These are phyloP conservation scores for Fusarium multiceps DNA, from an alignment of 2,329 filamentous ascomycete species.

Conservation along the genomic window DNA sequence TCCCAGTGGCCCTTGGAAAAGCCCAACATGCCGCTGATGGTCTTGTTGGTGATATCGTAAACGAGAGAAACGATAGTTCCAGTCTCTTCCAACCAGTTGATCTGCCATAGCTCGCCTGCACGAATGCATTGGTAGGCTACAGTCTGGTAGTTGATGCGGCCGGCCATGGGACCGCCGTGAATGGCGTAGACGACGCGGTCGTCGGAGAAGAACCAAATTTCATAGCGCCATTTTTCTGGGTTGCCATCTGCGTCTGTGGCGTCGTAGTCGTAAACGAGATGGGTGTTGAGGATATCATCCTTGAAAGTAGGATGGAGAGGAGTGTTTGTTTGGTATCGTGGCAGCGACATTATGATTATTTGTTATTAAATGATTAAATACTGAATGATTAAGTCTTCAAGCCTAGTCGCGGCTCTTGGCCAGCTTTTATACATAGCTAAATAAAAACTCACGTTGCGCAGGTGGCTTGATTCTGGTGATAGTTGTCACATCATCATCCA, in stretches of 20 bases:
- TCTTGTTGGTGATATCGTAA: constrained; percentile 63
- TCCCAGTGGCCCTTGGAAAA: constrained; percentile 70
- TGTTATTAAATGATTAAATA: not conserved
- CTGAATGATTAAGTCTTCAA: fast-evolving
- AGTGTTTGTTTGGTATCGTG: constrained; percentile 43
- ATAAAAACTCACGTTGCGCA: not conserved
- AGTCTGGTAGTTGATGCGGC: constrained; percentile 64
- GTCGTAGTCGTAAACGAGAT: constrained; percentile 68
- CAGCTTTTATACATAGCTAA: not conserved
- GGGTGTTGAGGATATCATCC: constrained; percentile 63
- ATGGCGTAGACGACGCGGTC: constrained; percentile 67
- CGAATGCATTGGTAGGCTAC: constrained; percentile 68
- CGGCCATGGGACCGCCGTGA: constrained; percentile 69
- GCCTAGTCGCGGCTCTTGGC: fast-evolving
- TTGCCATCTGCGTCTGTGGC: constrained; percentile 60
- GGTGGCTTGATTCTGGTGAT: constrained; percentile 1
- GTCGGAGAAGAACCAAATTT: constrained; percentile 70
- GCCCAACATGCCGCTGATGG: constrained; percentile 63
- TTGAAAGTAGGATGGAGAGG: constrained; percentile 50
- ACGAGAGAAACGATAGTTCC: constrained; percentile 67
- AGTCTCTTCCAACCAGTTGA: constrained; percentile 71
- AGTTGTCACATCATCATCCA: constrained; percentile 9
- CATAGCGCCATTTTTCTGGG: constrained; percentile 69
- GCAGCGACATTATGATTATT: constrained; percentile 33
- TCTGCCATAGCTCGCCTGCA: constrained; percentile 68